Conservation (phyloP, 78 protist species). For the Pelomyxa schiedti region DNA sequence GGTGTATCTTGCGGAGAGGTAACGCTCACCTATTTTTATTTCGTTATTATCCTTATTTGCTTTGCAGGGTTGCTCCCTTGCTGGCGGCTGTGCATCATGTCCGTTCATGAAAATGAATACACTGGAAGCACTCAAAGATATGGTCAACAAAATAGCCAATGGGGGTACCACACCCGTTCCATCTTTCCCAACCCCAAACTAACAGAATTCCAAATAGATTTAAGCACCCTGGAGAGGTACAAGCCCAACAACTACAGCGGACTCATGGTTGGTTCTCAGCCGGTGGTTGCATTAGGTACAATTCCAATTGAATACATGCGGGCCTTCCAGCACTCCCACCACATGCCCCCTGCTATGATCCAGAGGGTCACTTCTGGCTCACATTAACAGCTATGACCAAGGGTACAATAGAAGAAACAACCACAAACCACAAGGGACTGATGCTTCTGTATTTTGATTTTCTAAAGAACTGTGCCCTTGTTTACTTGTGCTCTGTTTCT, state of each 20-base stretch:
- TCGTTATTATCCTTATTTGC: too few species aligned
- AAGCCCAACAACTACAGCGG: neutral
- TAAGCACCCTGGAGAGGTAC: too few species aligned
- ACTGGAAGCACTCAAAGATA: neutral
- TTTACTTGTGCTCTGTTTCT: too few species aligned
- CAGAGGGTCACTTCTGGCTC: too few species aligned
- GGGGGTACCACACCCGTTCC: neutral
- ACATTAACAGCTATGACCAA: too few species aligned
- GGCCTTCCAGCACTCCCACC: neutral
- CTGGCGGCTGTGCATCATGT: slow-evolving; percentile 17
- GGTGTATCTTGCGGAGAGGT: slow-evolving; percentile 8
- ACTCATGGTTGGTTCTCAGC: neutral
- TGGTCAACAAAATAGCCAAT: neutral
- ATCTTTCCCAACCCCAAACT: neutral
- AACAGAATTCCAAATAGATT: neutral
- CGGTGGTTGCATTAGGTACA: neutral
- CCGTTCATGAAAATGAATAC: slow-evolving; percentile 8
- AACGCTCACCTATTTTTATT: too few species aligned
- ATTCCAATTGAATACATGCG: neutral
- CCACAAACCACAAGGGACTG: too few species aligned
- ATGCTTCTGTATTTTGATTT: too few species aligned
- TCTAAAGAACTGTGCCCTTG: too few species aligned
- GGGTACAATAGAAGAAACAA: too few species aligned
- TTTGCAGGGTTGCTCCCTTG: slow-evolving; percentile 7
- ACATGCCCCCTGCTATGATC: too few species aligned